Conservation (phyloP, 257 asterid genomes). For the Solanum lignicaule region DNA sequence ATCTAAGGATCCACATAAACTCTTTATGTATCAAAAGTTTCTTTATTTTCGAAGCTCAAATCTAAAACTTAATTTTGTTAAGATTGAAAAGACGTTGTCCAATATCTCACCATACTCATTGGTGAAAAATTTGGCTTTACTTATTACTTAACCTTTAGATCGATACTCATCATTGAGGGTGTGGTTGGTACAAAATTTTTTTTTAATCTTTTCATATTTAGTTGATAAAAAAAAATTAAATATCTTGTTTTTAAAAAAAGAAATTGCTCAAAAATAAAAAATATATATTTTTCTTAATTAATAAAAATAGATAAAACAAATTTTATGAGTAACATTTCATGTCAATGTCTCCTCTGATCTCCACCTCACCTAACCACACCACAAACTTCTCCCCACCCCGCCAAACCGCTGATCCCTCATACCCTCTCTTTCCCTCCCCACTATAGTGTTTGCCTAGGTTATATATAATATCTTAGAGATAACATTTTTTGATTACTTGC, state of each 20-base stretch:
- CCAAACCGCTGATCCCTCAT: not conserved
- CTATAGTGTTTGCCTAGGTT: not conserved
- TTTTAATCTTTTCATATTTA: not conserved
- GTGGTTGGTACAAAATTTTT: not conserved
- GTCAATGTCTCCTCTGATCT: not conserved
- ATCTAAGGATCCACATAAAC: not conserved
- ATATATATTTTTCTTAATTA: no score
- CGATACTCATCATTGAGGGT: not conserved
- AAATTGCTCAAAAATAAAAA: no score
- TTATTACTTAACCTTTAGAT: not conserved
- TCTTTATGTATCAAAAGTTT: not conserved
- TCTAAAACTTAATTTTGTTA: not conserved
- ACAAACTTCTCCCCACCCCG: not conserved
- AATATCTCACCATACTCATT: not conserved
- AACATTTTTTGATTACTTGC: no score
- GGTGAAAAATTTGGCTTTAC: not conserved
- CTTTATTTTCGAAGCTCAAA: not conserved
- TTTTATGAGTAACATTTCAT: no score
- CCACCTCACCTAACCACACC: not conserved
- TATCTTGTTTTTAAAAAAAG: no score
- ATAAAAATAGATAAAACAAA: no score
- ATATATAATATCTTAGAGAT: not conserved
- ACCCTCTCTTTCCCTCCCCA: not conserved
- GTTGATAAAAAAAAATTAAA: not conserved
- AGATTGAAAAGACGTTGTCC: not conserved